A percentile compares a stretch with the other conserved stretches of the same genome.
phyloP scores from a whole-genome alignment of 192 early-diverging fungal species.

The Entomortierella lignicola region DNA sequence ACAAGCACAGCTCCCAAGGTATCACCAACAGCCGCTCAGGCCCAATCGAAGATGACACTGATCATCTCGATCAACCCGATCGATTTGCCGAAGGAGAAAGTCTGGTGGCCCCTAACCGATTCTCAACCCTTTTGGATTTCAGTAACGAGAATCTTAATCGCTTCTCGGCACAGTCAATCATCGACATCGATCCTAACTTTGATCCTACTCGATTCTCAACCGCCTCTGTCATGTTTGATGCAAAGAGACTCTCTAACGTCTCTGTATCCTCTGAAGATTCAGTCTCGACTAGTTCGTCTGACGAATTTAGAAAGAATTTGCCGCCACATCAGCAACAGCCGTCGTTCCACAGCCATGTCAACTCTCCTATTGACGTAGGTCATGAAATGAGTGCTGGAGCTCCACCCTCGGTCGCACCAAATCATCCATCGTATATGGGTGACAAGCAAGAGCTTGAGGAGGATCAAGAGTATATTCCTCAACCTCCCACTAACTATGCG shows the following conservation, averaged over 20 bases:
- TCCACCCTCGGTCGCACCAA: background rate
- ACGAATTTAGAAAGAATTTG: conserved; percentile 29
- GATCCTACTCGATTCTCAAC: conserved; percentile 38
- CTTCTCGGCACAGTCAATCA: conserved; percentile 13
- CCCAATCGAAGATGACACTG: conserved; percentile 17
- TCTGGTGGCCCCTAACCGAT: conserved; percentile 31
- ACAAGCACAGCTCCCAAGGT: conserved; percentile 16
- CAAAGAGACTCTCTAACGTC: conserved; percentile 30
- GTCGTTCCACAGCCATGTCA: conserved; percentile 46
- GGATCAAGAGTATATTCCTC: conserved; percentile 22
- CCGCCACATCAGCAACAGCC: conserved; percentile 44
- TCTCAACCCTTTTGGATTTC: conserved; percentile 39
- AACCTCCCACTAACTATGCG: background rate
- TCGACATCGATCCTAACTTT: conserved; percentile 15
- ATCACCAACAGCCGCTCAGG: conserved; percentile 16
- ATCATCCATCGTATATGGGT: conserved; percentile 10
- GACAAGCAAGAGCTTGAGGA: conserved; percentile 50
- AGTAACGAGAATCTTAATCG: conserved; percentile 26
- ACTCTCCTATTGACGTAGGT: conserved; percentile 8
- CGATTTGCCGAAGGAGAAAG: conserved; percentile 33
- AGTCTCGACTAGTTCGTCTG: conserved; percentile 22
- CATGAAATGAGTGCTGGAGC: conserved; percentile 1
- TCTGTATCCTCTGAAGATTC: conserved; percentile 33
- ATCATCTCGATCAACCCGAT: background rate
- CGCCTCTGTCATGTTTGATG: conserved; percentile 46